phyloP scores from a whole-genome alignment of 2,329 filamentous ascomycete genomes.

The Hortaea sp. region DNA sequence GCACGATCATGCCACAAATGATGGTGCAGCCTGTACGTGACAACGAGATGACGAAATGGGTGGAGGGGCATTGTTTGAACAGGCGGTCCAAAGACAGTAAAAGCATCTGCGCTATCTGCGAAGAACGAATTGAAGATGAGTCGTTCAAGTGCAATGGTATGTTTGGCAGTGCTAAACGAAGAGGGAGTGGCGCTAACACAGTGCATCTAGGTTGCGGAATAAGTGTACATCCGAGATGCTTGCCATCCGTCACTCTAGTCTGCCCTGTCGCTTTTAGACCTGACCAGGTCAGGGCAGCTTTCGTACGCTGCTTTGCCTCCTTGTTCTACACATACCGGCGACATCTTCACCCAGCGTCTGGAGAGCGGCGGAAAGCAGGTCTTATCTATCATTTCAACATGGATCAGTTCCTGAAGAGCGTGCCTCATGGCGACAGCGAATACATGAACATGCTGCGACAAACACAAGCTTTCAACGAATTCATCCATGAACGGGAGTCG shows the following conservation, averaged over 20 bases:
- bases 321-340: conserved; percentile 60
- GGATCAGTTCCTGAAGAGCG: conserved; percentile 54
- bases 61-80: conserved; percentile 73
- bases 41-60: conserved; percentile 71
- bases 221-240: conserved; percentile 49
- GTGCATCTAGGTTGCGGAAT: conserved; percentile 42
- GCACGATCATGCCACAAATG: conserved; percentile 79
- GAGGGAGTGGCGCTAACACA: not conserved
- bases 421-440: conserved; percentile 54
- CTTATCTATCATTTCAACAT: conserved; percentile 56
- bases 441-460: conserved; percentile 55
- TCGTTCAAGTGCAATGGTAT: conserved; percentile 59
- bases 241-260: conserved; percentile 50
- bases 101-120: conserved; percentile 61
- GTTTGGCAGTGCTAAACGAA: conserved; percentile 13
- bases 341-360: conserved; percentile 48
- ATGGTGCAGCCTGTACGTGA: conserved; percentile 68
- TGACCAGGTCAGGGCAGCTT: conserved; percentile 57
- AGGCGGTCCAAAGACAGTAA: conserved; percentile 51
- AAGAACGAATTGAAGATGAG: conserved; percentile 63
- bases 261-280: conserved; percentile 58
- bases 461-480: conserved; percentile 56
- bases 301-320: conserved; percentile 59
- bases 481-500: conserved; percentile 67
- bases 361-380: conserved; percentile 53